Evolutionary conservation across 2,329 filamentous ascomycete genomes (phyloP), one percentile per base, ranked within the genome.

Genomic region (Colletotrichum aenigma): DNA sequence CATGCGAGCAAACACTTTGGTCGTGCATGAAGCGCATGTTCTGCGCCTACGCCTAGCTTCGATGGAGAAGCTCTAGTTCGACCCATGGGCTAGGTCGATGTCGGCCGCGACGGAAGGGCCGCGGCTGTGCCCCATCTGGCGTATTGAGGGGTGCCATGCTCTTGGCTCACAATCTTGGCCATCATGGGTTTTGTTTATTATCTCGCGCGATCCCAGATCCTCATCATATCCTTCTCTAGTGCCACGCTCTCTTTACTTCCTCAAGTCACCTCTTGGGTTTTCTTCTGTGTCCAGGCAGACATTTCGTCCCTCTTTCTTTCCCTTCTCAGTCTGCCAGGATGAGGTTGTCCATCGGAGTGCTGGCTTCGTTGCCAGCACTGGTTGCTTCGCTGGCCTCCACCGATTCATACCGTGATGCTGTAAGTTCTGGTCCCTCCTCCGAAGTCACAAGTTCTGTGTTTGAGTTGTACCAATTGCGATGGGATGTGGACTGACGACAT

Each of bases 321-420:
- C 26, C 30, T 58, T 18, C 30, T 16, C 21, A 10, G 30, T 43
- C 60, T 65, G 28, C 28, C 56, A 62, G 18, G 10, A 78, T 78
- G 77, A 77, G 72, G 48, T 64, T 77, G 26, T 69, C 74, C 28
- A 32, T 76, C 18, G 77, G 43, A 28, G 34, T 66, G n/a, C 56
- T 78, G 72, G 77, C 75, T 55, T 71, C 71, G 3, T 58, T 78
- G 75, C 77, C 77, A 28, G 77, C 60, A 32, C 75, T 78, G 18
- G 77, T 77, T 55, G 66, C 58, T 28, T 74, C 77, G 18, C 52
- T 77, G 12, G 77, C 77, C 21, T 28, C 75, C 10, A 78, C 77
- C 26, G 77, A 78, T 34, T 78, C 77, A 5, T 73, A 64, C 64
- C 77, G 76, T 21, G 77, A 78, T 66, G 77, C 67, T 36, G 76